Conservation (phyloP, 2,329 filamentous ascomycete species). For the Ophiostoma populinum region DNA sequence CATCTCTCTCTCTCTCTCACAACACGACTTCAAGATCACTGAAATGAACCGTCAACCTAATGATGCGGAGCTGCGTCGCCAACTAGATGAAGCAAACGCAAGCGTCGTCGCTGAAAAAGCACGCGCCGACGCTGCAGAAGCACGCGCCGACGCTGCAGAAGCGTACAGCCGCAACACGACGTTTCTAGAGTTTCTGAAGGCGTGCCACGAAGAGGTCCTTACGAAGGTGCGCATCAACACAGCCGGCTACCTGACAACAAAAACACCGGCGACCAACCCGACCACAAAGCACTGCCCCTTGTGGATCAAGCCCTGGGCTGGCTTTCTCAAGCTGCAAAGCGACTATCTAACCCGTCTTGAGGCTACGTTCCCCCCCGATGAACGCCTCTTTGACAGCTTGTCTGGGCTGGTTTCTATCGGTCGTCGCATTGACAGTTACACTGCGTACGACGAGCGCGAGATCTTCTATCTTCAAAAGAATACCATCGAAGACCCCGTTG, state of each 20-base stretch:
- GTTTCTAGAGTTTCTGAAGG: slow-evolving; percentile 17
- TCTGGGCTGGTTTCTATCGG: slow-evolving; percentile 13
- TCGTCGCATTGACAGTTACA: slow-evolving; percentile 9
- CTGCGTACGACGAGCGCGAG: no score
- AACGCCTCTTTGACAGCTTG: slow-evolving; percentile 15
- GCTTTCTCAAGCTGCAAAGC: slow-evolving; percentile 14
- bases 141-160: no score
- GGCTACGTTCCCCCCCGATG: slow-evolving; percentile 10
- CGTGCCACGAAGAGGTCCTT: slow-evolving; percentile 15
- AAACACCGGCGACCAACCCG: slow-evolving; percentile 16
- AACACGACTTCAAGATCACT: no score
- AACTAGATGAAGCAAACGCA: no score
- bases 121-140: no score
- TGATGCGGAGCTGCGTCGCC: no score
- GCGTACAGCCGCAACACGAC: slow-evolving; percentile 14
- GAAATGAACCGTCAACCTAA: no score
- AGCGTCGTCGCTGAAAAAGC: no score
- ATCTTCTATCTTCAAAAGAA: slow-evolving; percentile 15
- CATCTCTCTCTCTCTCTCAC: no score
- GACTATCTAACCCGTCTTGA: slow-evolving; percentile 13
- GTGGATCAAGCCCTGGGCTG: slow-evolving; percentile 15
- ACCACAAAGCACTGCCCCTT: slow-evolving; percentile 16
- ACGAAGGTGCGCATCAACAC: slow-evolving; percentile 14
- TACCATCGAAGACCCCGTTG: no score
- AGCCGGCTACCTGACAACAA: slow-evolving; percentile 13